A percentile compares a stretch with the other conserved stretches of the same genome.
These are phyloP conservation scores for Carpinus fangiana DNA, from an alignment of 306 rosid species.

Conservation along the genomic window DNA sequence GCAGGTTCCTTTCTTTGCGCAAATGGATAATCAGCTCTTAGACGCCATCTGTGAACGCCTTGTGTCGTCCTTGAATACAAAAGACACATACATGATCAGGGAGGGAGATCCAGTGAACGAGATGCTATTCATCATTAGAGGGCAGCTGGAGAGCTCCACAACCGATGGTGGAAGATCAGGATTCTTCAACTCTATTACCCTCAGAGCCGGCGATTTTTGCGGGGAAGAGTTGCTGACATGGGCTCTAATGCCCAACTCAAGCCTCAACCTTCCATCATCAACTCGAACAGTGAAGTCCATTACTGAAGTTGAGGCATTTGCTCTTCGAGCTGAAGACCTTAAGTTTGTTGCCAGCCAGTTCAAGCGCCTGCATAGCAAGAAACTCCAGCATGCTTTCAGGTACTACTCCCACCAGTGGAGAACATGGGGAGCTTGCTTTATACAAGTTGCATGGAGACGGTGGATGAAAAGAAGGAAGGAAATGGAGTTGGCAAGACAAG, in stretches of 20 bases:
- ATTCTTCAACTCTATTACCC: constrained; percentile 72
- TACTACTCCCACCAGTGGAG: constrained; percentile 92
- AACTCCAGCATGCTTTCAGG: constrained; percentile 81
- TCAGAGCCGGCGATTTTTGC: constrained; percentile 76
- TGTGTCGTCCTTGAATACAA: constrained; percentile 70
- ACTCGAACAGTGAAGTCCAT: constrained; percentile 70
- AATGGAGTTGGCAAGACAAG: constrained; percentile 57
- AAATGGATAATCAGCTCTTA: constrained; percentile 85
- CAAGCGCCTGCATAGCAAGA: constrained; percentile 84
- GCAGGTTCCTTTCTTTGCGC: constrained; percentile 85
- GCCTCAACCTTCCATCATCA: constrained; percentile 63
- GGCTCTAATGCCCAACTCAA: constrained; percentile 64
- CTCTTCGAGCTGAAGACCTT: constrained; percentile 77
- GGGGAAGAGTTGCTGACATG: constrained; percentile 89
- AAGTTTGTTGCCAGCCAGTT: constrained; percentile 75
- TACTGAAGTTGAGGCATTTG: constrained; percentile 86
- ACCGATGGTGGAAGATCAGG: constrained; percentile 85
- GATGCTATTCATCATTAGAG: constrained; percentile 86
- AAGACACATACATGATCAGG: constrained; percentile 51
- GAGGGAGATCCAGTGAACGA: constrained; percentile 91
- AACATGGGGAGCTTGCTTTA: constrained; percentile 76
- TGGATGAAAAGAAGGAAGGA: constrained; percentile 56
- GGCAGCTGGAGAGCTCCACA: constrained; percentile 84
- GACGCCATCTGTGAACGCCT: constrained; percentile 95
- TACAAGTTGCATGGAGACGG: constrained; percentile 88